Evolutionary conservation across 2,329 filamentous ascomycete genomes (phyloP), one percentile per base, ranked within the genome.

Genomic region (Ascochyta clinopodiicola): DNA sequence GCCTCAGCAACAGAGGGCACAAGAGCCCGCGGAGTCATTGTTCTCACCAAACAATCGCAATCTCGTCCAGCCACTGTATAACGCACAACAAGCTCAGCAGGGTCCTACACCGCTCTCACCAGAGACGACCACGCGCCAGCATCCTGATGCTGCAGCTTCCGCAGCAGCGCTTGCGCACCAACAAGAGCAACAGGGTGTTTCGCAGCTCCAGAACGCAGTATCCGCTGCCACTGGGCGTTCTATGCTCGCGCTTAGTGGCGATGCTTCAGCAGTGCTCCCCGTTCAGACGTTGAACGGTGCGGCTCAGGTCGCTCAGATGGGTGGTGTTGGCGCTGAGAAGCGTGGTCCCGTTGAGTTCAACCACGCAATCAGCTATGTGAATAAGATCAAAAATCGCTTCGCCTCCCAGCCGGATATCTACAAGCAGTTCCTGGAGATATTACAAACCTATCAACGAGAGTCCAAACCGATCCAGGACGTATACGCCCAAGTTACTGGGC

Each of bases 361-460:
- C 73, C 95, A 99, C 78, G 95, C 95, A 0, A 99, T 99, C 61
- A 98, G 93, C 75, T 99, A 99, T 70, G 95, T 99, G 50, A 99
- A 99, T 74, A 99, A 99, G 79, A 99, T 99, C 70, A 99, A 99
- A 92, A 99, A 98, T 73, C 94, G 95, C 39, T 99, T 98, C 77
- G 89, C 96, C 67, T 89, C 93, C 69, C 93, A 96, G 62, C 95
- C 95, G 6, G 95, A 99, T 74, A 98, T 99, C 60, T 99, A 99
- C 81, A 99, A 99, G 76, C 94, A 99, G 72, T 99, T 99, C 72
- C 84, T 99, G 27, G 95, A 99, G 75, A 99, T 99, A 44, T 81
- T 99, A 40, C 95, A 99, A 77, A 99, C 95, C 2, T 99, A 99
- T 69, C 95, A 99, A 76, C 87, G 95, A 53, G 95, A 99, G 75